Conservation (phyloP, 1,139 yeast genomes). For the Magnusiomyces magnusii region DNA sequence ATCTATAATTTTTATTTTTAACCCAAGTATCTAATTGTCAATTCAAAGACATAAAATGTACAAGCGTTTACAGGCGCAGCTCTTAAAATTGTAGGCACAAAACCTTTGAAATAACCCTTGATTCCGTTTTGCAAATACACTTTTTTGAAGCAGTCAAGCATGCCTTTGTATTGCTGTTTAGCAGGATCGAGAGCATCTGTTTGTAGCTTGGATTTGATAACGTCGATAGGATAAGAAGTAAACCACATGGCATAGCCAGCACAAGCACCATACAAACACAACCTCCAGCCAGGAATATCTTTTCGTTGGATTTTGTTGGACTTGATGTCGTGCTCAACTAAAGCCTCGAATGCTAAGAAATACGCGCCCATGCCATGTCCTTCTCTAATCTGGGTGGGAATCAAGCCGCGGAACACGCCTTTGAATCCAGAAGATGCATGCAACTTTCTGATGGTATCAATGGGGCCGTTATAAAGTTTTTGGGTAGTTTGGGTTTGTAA, state of each 20-base stretch:
- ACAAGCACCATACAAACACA: conserved; percentile 88
- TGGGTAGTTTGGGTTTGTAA: too few species aligned
- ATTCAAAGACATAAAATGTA: conserved; percentile 90
- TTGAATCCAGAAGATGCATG: conserved; percentile 74
- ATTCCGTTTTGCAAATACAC: conserved; percentile 68
- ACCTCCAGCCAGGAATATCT: too few species aligned
- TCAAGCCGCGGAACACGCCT: conserved; percentile 85
- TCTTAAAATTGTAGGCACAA: conserved; percentile 91
- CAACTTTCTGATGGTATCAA: conserved; percentile 59
- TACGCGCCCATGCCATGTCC: conserved; percentile 98
- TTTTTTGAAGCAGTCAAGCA: too few species aligned
- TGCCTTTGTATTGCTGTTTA: conserved; percentile 61
- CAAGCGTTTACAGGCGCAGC: conserved; percentile 99
- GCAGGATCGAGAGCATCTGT: conserved; percentile 54
- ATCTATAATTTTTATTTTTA: too few species aligned
- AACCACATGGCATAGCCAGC: conserved; percentile 98
- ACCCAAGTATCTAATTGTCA: too few species aligned
- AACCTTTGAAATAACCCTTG: conserved; percentile 94
- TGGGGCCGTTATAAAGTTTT: conserved; percentile 42
- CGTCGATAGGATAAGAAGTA: conserved; percentile 92
- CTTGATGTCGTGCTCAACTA: too few species aligned
- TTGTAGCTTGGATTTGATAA: conserved; percentile 82
- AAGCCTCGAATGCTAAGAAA: too few species aligned
- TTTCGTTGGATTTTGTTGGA: too few species aligned
- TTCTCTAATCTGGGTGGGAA: conserved; percentile 90